These are phyloP conservation scores for Rhodotorula kratochvilovae DNA, from an alignment of 768 basidiomycete species.

Conservation along the genomic window DNA sequence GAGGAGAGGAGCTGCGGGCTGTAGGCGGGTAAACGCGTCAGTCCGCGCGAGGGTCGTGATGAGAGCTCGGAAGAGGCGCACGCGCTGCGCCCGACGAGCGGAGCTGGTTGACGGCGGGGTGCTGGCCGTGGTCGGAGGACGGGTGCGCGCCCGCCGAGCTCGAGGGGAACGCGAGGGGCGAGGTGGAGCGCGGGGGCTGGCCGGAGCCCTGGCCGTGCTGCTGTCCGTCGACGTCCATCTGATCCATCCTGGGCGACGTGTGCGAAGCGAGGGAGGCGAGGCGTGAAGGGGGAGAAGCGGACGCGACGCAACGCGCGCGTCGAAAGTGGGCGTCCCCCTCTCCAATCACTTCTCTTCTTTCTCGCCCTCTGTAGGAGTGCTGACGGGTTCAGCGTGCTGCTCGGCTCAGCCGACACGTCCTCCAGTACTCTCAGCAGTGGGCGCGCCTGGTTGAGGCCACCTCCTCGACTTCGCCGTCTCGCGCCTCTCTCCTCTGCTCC, in stretches of 20 bases:
- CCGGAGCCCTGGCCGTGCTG: not conserved
- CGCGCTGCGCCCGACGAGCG: not conserved
- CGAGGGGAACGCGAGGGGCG: constrained; percentile 33
- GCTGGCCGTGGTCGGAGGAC: constrained; percentile 5
- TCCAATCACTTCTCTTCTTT: no score
- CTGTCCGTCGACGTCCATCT: constrained; percentile 13
- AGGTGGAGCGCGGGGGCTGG: constrained; percentile 17
- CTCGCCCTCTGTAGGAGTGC: no score
- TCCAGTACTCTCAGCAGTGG: no score
- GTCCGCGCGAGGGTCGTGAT: not conserved
- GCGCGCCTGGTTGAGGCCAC: no score
- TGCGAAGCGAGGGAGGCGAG: not conserved
- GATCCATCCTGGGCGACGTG: not conserved
- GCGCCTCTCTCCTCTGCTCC: no score
- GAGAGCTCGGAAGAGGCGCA: not conserved
- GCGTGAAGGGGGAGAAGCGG: no score
- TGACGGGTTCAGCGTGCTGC: no score
- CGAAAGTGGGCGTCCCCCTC: no score
- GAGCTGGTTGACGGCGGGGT: constrained; percentile 6
- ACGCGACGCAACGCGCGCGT: not conserved
- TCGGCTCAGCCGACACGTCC: no score
- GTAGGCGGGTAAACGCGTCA: constrained; percentile 2
- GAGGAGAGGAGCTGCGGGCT: constrained; percentile 46
- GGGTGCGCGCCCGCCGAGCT: constrained; percentile 12
- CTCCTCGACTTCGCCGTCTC: no score